Evolutionary conservation across 2,329 filamentous ascomycete genomes (phyloP).

Genomic region (Elsinoe perseae): DNA sequence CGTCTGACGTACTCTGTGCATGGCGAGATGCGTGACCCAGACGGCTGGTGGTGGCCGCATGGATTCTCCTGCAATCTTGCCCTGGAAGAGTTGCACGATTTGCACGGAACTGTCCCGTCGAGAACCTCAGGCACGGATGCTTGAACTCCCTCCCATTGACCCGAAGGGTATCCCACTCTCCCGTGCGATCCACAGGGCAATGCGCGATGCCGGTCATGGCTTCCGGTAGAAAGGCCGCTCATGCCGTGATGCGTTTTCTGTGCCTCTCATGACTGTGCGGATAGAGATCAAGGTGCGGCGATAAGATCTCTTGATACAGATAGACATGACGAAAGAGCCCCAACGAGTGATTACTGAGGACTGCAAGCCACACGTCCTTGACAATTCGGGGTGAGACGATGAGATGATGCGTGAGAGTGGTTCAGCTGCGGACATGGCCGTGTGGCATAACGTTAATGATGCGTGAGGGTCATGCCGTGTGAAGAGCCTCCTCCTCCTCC

Average conservation of each 20-base stretch:
- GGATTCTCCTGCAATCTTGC: not conserved
- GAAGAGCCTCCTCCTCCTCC: not conserved
- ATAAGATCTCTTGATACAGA: not conserved
- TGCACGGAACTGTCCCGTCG: not conserved
- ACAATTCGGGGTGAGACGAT: not conserved
- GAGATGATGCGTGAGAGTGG: not conserved
- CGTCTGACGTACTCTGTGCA: not conserved
- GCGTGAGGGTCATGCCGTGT: not conserved
- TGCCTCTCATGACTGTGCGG: not conserved
- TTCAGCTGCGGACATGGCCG: constrained; percentile 1
- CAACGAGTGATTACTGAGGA: not conserved
- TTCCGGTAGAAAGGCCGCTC: not conserved
- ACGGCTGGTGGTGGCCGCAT: not conserved
- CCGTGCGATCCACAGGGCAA: constrained; percentile 1
- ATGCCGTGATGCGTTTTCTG: not conserved
- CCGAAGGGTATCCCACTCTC: not conserved
- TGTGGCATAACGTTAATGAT: not conserved
- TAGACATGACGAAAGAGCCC: not conserved
- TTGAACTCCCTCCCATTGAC: not conserved
- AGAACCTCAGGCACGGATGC: constrained; percentile 9
- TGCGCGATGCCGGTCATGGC: not conserved
- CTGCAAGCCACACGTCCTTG: too few species aligned
- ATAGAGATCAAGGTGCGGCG: not conserved
- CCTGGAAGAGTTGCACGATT: not conserved
- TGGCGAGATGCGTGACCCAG: not conserved